These are phyloP conservation scores for Sordaria brevicollis DNA, from an alignment of 495 filamentous ascomycete genomes.

Conservation along the genomic window DNA sequence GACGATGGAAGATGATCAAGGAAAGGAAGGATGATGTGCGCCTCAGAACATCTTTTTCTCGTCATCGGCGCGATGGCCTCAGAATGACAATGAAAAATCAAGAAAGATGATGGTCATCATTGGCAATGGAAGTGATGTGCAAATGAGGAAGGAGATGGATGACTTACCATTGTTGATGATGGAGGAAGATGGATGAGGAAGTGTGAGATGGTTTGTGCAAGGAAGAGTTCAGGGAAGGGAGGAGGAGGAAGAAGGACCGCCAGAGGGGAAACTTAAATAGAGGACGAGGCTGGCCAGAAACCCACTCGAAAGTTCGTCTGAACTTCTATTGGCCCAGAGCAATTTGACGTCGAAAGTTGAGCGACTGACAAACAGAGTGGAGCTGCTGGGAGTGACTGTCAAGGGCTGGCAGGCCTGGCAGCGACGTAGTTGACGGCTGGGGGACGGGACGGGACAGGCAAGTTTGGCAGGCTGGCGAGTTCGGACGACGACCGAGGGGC, in stretches of 20 bases:
- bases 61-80: background rate
- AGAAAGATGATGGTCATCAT: background rate
- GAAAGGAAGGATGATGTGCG: background rate
- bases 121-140: background rate
- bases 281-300: background rate
- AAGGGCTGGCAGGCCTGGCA: background rate
- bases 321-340: background rate
- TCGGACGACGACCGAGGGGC: background rate
- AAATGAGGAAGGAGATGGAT: background rate
- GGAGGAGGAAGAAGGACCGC: background rate
- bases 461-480: background rate
- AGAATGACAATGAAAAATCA: background rate
- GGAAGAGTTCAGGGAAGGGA: background rate
- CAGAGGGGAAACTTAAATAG: background rate
- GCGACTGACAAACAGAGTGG: background rate
- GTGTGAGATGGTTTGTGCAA: background rate
- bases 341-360: constrained; percentile 5
- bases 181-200: background rate
- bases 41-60: background rate
- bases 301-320: background rate
- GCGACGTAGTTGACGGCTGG: background rate
- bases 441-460: background rate
- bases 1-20: background rate
- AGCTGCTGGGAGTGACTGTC: constrained; percentile 5
- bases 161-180: background rate